A percentile compares a stretch with the other conserved stretches of the same genome.
Evolutionary conservation across 768 basidiomycete genomes (phyloP).

Genomic region (Tephrocybe sp.): DNA sequence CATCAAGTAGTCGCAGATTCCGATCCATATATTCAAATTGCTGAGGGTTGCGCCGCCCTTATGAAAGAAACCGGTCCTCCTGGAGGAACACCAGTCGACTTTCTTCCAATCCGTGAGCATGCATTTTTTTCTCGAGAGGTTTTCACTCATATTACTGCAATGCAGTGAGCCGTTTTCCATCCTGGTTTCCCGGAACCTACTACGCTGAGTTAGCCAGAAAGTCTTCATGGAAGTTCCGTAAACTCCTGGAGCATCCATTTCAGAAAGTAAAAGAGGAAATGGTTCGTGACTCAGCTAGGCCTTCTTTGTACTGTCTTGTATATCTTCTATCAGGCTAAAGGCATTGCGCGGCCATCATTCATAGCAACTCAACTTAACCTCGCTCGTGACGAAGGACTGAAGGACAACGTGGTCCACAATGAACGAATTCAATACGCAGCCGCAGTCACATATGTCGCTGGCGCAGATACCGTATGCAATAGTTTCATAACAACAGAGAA

Average conservation of each 20-base stretch:
- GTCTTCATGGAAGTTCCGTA: not conserved
- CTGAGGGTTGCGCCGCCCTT: constrained; percentile 26
- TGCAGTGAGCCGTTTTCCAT: not conserved
- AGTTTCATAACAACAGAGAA: not conserved
- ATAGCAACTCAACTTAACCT: too few species aligned
- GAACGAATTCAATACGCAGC: not conserved
- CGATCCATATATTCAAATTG: constrained; percentile 35
- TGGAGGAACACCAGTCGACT: not conserved
- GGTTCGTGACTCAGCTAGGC: not conserved
- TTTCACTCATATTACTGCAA: not conserved
- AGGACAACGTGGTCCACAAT: not conserved
- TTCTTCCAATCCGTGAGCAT: not conserved
- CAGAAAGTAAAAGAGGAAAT: not conserved
- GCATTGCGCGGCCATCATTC: not conserved
- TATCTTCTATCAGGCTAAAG: not conserved
- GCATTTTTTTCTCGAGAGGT: not conserved
- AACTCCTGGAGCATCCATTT: not conserved
- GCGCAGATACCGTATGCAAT: too few species aligned
- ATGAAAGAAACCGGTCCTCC: constrained; percentile 23
- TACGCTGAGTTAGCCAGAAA: not conserved
- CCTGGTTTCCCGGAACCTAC: not conserved
- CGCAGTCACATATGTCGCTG: not conserved
- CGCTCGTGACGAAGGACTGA: not conserved
- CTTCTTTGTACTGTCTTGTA: not conserved
- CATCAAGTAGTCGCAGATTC: constrained; percentile 27